Conservation (phyloP, 768 basidiomycete species). For the Lentinula detonsa region DNA sequence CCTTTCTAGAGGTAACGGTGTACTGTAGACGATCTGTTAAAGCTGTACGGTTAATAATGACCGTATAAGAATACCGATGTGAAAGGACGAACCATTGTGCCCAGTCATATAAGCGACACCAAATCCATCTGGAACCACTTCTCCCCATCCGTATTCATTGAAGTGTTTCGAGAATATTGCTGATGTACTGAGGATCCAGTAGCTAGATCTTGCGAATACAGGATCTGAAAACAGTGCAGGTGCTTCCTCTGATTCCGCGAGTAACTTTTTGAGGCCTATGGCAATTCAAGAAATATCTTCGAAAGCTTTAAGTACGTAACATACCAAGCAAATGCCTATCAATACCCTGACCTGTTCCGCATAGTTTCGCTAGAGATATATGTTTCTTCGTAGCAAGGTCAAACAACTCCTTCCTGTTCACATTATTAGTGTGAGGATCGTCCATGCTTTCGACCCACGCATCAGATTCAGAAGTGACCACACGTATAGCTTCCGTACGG, state of each 20-base stretch:
- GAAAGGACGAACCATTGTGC: slow-evolving; percentile 50
- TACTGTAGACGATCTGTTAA: slow-evolving; percentile 70
- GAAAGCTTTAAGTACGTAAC: slow-evolving; percentile 9
- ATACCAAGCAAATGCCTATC: slow-evolving; percentile 85
- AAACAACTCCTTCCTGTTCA: slow-evolving; percentile 49
- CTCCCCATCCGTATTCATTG: slow-evolving; percentile 88
- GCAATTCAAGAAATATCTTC: neutral
- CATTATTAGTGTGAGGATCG: slow-evolving; percentile 30
- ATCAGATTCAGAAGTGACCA: slow-evolving; percentile 72
- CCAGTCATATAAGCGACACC: slow-evolving; percentile 96
- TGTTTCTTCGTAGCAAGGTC: slow-evolving; percentile 60
- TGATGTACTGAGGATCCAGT: slow-evolving; percentile 90
- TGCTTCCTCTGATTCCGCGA: slow-evolving; percentile 53
- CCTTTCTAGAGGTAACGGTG: slow-evolving; percentile 81
- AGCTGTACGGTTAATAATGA: neutral
- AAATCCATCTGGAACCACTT: slow-evolving; percentile 88
- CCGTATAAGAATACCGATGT: slow-evolving; percentile 5
- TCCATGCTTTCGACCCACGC: slow-evolving; percentile 77
- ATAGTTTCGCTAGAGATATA: slow-evolving; percentile 55
- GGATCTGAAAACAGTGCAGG: slow-evolving; percentile 76
- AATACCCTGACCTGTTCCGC: slow-evolving; percentile 66
- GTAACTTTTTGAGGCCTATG: slow-evolving; percentile 64
- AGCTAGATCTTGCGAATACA: slow-evolving; percentile 60
- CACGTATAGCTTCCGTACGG: slow-evolving; percentile 89
- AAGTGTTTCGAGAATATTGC: slow-evolving; percentile 85